Conservation (phyloP, 2,329 filamentous ascomycete species). For the Dactylellina cionopaga region DNA sequence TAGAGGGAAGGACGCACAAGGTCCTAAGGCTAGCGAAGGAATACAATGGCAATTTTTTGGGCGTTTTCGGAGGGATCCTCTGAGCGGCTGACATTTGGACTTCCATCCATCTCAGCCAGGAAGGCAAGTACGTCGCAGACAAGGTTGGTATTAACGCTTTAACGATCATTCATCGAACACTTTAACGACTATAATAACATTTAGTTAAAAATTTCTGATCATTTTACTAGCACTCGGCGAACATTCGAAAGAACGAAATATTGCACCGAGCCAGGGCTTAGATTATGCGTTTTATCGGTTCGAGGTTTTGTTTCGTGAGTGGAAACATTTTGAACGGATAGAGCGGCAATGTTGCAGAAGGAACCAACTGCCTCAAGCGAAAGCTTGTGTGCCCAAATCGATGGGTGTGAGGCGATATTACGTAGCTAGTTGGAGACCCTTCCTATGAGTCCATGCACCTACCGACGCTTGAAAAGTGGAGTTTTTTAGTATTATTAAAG, state of each 20-base stretch:
- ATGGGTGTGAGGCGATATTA: conserved; percentile 24
- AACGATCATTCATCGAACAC: too few relatives aligned
- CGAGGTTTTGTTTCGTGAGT: conserved; percentile 11
- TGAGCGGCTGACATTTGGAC: conserved; percentile 39
- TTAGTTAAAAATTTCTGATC: too few relatives aligned
- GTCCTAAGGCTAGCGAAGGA: conserved; percentile 47
- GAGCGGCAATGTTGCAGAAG: conserved; percentile 33
- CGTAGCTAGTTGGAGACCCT: conserved; percentile 28
- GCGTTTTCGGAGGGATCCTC: conserved; percentile 42
- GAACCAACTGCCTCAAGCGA: conserved; percentile 38
- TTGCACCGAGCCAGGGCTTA: too few relatives aligned
- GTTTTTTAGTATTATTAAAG: too few relatives aligned
- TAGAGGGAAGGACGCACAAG: conserved; percentile 33
- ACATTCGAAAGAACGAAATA: too few relatives aligned
- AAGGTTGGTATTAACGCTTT: neutral
- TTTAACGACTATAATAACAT: too few relatives aligned
- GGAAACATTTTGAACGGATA: conserved; percentile 27
- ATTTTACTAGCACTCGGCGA: too few relatives aligned
- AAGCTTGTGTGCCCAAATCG: conserved; percentile 10
- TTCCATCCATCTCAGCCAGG: conserved; percentile 19
- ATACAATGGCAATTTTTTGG: conserved; percentile 51
- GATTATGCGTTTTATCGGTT: neutral
- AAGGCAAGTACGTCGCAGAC: conserved; percentile 13
- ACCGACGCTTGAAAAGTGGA: too few relatives aligned
- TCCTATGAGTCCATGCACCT: too few relatives aligned